Base-by-base conservation (phyloP, 2,329 filamentous ascomycete genomes). In the Ceratocystis destructans region DNA sequence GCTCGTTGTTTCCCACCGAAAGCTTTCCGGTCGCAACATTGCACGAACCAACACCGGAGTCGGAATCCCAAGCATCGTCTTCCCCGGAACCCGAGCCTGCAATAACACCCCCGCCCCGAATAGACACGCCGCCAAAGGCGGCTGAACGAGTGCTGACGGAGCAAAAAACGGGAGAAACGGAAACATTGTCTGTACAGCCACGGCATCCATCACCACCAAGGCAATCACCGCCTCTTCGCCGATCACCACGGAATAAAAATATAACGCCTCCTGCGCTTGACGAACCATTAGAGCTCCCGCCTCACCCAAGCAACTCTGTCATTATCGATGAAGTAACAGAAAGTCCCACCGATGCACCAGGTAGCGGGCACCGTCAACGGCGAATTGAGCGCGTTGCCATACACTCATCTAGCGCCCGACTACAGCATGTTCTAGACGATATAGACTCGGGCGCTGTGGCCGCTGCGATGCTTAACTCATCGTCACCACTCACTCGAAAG, bases 281-380 rank as follows among this genome's bases (percentile, higher is more conserved):
- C 28, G 61, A 67, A 25, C 61, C 61, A 22, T 45, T 61, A 22
- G 57, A 68, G 31, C 50, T 66, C 10, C 68, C 61, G 31, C 44
- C 28, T 41, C 67, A 15, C 45, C 46, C 31, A 17, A 31, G 28
- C n/a, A 63, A 50, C 17, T 12, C 33, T 17, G 22, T 25, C 59
- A 25, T 69, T 15, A 69, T 71, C 17, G 78, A 81, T 61, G 79
- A 81, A 70, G 76, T 83, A 15, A 75, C 74, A 45, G 82, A 85
- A 70, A 84, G 82, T 66, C 83, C 83, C 0, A 73, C 70, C 7
- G 72, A 80, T 69, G 82, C 81, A 15, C 83, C 82, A 0, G 83
- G 82, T 1, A 84, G 81, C 69, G 83, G 82, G 1, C 57, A 55
- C n/a, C 77, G 77, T 7, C 55, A 37, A 25, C 74, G 81, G 62